Evolutionary conservation across 2,329 filamentous ascomycete genomes (phyloP).

Genomic region (Exophiala calicioides): DNA sequence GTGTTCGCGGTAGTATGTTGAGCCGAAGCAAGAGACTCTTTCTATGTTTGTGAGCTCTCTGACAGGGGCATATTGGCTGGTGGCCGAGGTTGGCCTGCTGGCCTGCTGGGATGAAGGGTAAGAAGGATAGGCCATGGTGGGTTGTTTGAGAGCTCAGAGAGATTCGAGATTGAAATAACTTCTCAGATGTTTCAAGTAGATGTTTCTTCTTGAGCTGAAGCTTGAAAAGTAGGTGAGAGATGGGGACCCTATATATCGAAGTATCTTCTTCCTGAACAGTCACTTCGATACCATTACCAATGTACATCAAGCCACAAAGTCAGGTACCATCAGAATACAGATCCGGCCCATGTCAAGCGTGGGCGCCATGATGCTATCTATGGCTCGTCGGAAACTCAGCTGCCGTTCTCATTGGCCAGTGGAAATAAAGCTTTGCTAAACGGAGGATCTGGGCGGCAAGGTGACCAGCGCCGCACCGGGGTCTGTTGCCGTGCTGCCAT

Average conservation of each 20-base stretch:
- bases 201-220: background rate
- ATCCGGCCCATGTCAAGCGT: too few relatives aligned
- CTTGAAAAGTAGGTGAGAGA: background rate
- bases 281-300: too few relatives aligned
- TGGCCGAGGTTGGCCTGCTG: conserved; percentile 4
- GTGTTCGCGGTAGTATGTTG: conserved; percentile 14
- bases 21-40: background rate
- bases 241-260: too few relatives aligned
- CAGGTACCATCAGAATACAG: too few relatives aligned
- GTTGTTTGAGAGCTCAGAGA: background rate
- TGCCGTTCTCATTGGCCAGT: background rate
- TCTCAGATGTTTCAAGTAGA: background rate
- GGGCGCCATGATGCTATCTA: conserved; percentile 13
- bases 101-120: background rate
- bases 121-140: conserved; percentile 6
- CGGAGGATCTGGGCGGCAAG: too few relatives aligned
- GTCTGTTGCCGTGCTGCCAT: too few relatives aligned
- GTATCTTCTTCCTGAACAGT: too few relatives aligned
- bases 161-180: too few relatives aligned
- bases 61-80: conserved; percentile 4
- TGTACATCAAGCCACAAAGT: too few relatives aligned
- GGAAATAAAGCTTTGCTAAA: too few relatives aligned
- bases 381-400: background rate
- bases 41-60: conserved; percentile 5
- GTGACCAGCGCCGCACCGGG: too few relatives aligned